These are phyloP conservation scores for Chlorella variabilis DNA, from an alignment of 163 green algal genomes.

Conservation along the genomic window DNA sequence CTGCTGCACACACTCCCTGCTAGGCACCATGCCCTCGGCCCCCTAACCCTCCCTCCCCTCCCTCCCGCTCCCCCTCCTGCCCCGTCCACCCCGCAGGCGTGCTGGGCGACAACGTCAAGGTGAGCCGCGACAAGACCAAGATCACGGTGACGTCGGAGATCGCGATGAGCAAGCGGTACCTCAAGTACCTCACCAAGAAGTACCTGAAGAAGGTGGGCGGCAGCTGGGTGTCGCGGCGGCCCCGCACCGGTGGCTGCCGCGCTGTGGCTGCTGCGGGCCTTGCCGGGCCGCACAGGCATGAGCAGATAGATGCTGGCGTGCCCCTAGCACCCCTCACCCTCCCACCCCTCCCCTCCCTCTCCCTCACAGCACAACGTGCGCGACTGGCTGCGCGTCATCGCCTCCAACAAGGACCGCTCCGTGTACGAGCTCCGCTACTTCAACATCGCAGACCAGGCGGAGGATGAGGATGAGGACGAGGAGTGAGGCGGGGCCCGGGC, in stretches of 20 bases:
- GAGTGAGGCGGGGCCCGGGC: constrained; percentile 8
- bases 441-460: constrained; percentile 95
- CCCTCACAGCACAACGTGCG: constrained; percentile 97
- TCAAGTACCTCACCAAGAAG: constrained; percentile 99
- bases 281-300: no score
- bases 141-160: constrained; percentile 89
- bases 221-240: not conserved
- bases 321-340: no score
- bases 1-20: not conserved
- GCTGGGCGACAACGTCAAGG: constrained; percentile 91
- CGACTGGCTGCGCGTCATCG: constrained; percentile 99
- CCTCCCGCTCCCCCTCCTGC: not conserved
- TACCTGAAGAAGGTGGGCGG: constrained; percentile 80
- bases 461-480: constrained; percentile 90
- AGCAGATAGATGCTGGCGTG: no score
- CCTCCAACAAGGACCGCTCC: constrained; percentile 95
- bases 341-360: not conserved
- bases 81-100: constrained; percentile 56
- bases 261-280: not conserved
- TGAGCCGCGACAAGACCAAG: constrained; percentile 92
- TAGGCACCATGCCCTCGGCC: not conserved
- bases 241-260: not conserved
- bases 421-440: constrained; percentile 99
- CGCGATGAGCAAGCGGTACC: constrained; percentile 87
- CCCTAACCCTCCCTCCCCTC: not conserved